These are phyloP conservation scores for Globisporangium solare DNA, from an alignment of 352 stramenopile species.

Conservation along the genomic window DNA sequence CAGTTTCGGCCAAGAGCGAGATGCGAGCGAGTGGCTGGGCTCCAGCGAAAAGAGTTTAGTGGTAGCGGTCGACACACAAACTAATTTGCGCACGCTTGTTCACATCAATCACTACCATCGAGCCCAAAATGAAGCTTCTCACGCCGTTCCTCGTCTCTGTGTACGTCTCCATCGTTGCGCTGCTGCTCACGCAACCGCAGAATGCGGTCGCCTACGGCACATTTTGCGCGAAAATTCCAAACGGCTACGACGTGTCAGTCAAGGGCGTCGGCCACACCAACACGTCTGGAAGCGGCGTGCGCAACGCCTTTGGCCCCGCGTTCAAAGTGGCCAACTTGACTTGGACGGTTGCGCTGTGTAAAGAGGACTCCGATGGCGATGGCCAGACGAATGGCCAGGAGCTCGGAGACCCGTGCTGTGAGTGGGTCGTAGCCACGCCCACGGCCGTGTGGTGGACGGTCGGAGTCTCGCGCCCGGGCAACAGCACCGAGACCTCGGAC, in stretches of 20 bases:
- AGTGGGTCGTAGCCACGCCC: neutral
- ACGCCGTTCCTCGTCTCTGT: too few species aligned
- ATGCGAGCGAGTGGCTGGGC: too few species aligned
- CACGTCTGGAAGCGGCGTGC: conserved; percentile 6
- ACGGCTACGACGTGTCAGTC: conserved; percentile 32
- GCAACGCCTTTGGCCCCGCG: conserved; percentile 28
- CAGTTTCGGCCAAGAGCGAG: too few species aligned
- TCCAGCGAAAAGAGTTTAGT: too few species aligned
- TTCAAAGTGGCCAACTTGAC: conserved; percentile 19
- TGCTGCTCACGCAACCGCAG: neutral
- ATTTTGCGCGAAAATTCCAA: conserved; percentile 17
- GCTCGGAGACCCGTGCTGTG: too few species aligned
- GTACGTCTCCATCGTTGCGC: neutral
- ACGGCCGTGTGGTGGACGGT: neutral
- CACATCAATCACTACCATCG: too few species aligned
- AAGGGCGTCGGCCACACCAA: conserved; percentile 27
- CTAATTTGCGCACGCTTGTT: too few species aligned
- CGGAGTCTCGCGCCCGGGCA: neutral
- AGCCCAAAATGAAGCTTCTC: too few species aligned
- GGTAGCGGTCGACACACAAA: too few species aligned
- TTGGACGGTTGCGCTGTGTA: neutral
- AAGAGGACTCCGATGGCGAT: conserved; percentile 4
- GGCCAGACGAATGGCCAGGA: neutral
- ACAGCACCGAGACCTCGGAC: neutral
- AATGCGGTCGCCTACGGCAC: neutral